Evolutionary conservation across 2,329 filamentous ascomycete species (phyloP).

Genomic region (Rutstroemia sp.): DNA sequence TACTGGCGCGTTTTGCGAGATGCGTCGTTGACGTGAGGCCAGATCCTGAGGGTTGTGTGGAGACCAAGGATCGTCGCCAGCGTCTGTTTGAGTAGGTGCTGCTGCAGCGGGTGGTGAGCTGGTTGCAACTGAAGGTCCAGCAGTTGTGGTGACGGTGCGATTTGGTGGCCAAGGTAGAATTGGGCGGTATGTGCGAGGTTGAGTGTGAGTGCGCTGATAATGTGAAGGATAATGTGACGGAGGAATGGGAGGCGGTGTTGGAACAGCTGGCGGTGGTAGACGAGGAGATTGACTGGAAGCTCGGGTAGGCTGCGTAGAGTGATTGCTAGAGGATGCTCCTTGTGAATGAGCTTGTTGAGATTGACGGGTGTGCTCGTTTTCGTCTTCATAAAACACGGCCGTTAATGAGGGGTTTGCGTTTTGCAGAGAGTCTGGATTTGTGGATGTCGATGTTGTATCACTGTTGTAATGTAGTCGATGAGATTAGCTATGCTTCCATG

Average conservation of each 20-base stretch:
- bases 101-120: too few species aligned
- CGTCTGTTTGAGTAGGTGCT: not conserved
- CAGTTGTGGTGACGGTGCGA: too few species aligned
- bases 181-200: not conserved
- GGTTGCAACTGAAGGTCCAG: too few species aligned
- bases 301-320: not conserved
- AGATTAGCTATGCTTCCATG: not conserved
- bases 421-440: not conserved
- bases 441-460: not conserved
- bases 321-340: too few species aligned
- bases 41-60: not conserved
- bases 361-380: not conserved
- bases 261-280: not conserved
- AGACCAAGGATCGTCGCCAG: not conserved
- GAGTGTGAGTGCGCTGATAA: not conserved
- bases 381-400: not conserved
- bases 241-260: slow-evolving; percentile 1
- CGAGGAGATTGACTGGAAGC: not conserved
- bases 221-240: not conserved
- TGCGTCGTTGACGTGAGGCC: not conserved
- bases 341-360: not conserved
- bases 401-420: not conserved
- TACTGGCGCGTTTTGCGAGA: not conserved
- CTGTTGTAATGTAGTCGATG: not conserved
- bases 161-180: not conserved